Base-by-base conservation (phyloP, 1,139 yeast species). In the Taiozyma sp. region DNA sequence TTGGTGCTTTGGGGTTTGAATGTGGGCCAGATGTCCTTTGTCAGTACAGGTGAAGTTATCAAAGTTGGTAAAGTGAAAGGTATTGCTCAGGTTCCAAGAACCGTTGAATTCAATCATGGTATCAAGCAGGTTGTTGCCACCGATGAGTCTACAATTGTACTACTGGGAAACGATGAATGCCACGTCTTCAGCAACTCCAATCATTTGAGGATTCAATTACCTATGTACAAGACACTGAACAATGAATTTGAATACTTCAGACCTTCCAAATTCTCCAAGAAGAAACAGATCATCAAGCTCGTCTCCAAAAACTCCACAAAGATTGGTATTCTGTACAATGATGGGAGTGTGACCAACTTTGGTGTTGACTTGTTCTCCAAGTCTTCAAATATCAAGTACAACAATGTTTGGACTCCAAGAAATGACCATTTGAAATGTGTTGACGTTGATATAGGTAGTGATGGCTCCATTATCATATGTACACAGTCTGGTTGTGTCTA, bases 11-110 rank as follows among this genome's bases (percentile, higher is more conserved):
- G 96, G 96, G 98, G 98, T 0, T 70, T 86, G 34, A 88, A 90
- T 64, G 70, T 83, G 32, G 98, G 98, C 0, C 97, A 92, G 65
- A 83, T 92, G 84, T 96, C 96, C 1, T 74, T 81, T 45, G 57
- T 69, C 10, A 49, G 67, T 12, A 58, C 66, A 1, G 65, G 66
- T 14, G 64, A 61, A 9, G 73, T 67, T 32, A 52, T 70, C 3
- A 65, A 66, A 34, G 70, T 69, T 45, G 61, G 65, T 2, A 54
- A 64, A 6, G 63, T 62, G 49, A 70, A 68, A 59, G 80, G 81
- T 8, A 60, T 50, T 65, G 65, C 56, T 13, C 64, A 48, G 14
- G 59, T 13, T 7, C 88, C 91, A 0, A 72, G 74, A 51, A 70
- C 66, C 48, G 65, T 79, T 1, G 65, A 70, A 1, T 71, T 84